A percentile compares a stretch with the other conserved stretches of the same genome.
Conservation (phyloP, 352 stramenopile genomes). For the Globisporangium spiculum region DNA sequence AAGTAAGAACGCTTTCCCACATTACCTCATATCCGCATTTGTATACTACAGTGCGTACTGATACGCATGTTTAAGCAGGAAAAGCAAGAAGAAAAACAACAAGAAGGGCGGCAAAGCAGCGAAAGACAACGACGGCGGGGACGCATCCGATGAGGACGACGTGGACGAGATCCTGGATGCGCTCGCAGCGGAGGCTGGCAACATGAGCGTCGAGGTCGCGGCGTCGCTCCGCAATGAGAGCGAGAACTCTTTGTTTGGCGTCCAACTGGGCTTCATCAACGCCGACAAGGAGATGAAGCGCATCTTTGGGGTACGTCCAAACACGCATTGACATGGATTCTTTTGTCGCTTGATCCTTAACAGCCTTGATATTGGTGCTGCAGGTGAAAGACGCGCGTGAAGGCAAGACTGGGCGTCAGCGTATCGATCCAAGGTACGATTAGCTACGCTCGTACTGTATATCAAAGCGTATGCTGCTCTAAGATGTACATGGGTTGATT, state of each 20-base stretch:
- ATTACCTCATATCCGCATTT: neutral
- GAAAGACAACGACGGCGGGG: conserved; percentile 23
- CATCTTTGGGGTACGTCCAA: conserved; percentile 64
- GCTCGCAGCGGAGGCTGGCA: conserved; percentile 41
- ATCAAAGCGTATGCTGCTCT: neutral
- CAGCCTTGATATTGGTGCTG: neutral
- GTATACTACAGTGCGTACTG: neutral
- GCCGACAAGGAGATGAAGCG: conserved; percentile 89
- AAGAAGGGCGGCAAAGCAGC: conserved; percentile 26
- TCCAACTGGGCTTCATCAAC: conserved; percentile 75
- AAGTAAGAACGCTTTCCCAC: conserved; percentile 15
- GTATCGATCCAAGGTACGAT: conserved; percentile 53
- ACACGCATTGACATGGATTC: no score
- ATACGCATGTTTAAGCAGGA: neutral
- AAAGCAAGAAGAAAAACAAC: conserved; percentile 38
- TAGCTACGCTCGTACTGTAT: neutral
- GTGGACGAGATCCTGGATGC: conserved; percentile 73
- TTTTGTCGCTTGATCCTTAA: neutral
- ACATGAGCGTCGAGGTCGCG: conserved; percentile 35
- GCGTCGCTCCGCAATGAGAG: conserved; percentile 31
- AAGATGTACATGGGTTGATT: neutral
- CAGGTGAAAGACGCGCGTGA: conserved; percentile 70
- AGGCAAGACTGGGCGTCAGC: conserved; percentile 35
- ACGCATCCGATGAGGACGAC: conserved; percentile 29
- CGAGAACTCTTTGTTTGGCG: conserved; percentile 61